A percentile compares a stretch with the other conserved stretches of the same genome.
phyloP scores from a whole-genome alignment of 192 early-diverging fungal species.

The Coemansia sp. region DNA sequence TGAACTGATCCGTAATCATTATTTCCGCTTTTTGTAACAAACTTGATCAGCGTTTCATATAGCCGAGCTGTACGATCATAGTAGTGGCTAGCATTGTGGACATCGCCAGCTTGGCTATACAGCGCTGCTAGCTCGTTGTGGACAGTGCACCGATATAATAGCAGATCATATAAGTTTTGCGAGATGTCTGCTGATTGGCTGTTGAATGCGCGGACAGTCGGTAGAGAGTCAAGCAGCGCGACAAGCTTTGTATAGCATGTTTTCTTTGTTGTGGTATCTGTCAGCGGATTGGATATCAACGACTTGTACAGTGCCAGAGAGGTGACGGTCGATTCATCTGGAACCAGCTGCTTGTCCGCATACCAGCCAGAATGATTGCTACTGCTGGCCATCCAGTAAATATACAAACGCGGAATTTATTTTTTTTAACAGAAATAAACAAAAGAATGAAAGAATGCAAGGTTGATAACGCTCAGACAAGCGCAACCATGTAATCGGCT shows the following conservation, averaged over 20 bases:
- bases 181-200: background rate
- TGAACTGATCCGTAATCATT: background rate
- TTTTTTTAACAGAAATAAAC: background rate
- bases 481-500: too few species aligned
- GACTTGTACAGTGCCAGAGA: constrained; percentile 16
- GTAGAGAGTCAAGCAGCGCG: constrained; percentile 14
- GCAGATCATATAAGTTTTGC: background rate
- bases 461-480: too few species aligned
- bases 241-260: constrained; percentile 12
- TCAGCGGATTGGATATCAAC: constrained; percentile 10
- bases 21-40: background rate
- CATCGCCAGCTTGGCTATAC: background rate
- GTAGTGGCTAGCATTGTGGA: background rate
- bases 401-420: too few species aligned
- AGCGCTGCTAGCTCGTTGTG: background rate
- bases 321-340: constrained; percentile 14
- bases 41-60: background rate
- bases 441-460: background rate
- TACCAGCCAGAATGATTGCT: background rate
- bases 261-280: constrained; percentile 1
- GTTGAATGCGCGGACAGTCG: constrained; percentile 14
- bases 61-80: background rate
- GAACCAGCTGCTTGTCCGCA: constrained; percentile 14
- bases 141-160: background rate
- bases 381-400: background rate